These are phyloP conservation scores for Sphaerostilbella broomeana DNA, from an alignment of 2,329 filamentous ascomycete species.

Conservation along the genomic window DNA sequence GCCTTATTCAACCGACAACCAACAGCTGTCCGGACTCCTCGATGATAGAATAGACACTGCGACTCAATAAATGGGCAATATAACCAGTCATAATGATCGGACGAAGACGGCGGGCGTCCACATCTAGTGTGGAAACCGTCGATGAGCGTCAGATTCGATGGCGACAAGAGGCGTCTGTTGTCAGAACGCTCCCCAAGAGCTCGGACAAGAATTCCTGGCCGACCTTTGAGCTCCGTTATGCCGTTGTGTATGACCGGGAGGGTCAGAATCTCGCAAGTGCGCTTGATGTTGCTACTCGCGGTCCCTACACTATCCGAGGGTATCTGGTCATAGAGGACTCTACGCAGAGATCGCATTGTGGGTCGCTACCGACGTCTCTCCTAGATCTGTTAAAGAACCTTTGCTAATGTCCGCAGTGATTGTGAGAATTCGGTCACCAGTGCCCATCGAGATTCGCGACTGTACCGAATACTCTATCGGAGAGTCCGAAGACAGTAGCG, in stretches of 20 bases:
- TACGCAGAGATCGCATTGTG: slow-evolving; percentile 29
- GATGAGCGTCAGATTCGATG: slow-evolving; percentile 31
- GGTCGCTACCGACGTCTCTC: slow-evolving; percentile 17
- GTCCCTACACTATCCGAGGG: slow-evolving; percentile 57
- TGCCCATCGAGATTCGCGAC: slow-evolving; percentile 48
- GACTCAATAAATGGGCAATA: background rate
- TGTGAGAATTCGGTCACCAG: slow-evolving; percentile 24
- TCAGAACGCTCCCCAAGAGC: slow-evolving; percentile 22
- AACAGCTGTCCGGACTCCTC: background rate
- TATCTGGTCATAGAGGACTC: slow-evolving; percentile 46
- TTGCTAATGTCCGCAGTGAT: slow-evolving; percentile 25
- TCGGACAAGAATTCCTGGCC: slow-evolving; percentile 48
- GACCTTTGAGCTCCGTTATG: slow-evolving; percentile 55
- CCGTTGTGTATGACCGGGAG: slow-evolving; percentile 49
- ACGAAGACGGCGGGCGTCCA: slow-evolving; percentile 36
- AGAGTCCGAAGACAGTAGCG: slow-evolving; percentile 41
- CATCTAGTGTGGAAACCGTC: slow-evolving; percentile 39
- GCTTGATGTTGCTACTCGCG: slow-evolving; percentile 51
- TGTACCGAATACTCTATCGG: slow-evolving; percentile 48
- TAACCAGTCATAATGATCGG: slow-evolving; percentile 6
- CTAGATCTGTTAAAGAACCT: background rate
- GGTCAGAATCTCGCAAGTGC: slow-evolving; percentile 52
- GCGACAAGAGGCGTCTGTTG: slow-evolving; percentile 29
- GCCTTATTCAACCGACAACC: too few species aligned
- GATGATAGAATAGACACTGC: too few species aligned